phyloP scores from a whole-genome alignment of 2,329 filamentous ascomycete species.

The Monosporascus sp. region DNA sequence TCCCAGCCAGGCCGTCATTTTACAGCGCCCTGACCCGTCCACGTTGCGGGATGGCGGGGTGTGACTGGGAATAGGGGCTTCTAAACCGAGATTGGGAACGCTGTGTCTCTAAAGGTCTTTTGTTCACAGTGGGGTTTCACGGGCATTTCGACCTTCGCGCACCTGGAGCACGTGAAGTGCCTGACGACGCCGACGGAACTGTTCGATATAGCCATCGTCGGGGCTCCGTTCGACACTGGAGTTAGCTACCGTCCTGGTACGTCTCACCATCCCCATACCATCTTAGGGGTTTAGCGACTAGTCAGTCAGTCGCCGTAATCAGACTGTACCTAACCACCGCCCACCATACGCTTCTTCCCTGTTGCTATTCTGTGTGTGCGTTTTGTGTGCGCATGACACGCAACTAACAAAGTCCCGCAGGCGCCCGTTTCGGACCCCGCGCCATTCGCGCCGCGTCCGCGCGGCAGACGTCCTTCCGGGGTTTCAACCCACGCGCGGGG shows the following conservation, averaged over 20 bases:
- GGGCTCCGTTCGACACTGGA: slow-evolving; percentile 69
- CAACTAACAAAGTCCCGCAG: slow-evolving; percentile 21
- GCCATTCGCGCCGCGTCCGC: slow-evolving; percentile 81
- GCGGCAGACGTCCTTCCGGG: slow-evolving; percentile 73
- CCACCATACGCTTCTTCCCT: too few relatives aligned
- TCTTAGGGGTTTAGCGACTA: too few relatives aligned
- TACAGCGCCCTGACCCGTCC: too few relatives aligned
- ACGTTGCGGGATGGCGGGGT: too few relatives aligned
- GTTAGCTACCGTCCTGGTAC: slow-evolving; percentile 63
- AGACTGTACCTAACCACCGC: too few relatives aligned
- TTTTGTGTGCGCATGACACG: background rate
- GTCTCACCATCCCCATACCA: slow-evolving; percentile 8
- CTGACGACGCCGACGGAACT: slow-evolving; percentile 57
- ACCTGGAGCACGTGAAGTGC: slow-evolving; percentile 64
- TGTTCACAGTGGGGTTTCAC: slow-evolving; percentile 54
- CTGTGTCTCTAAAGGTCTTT: background rate
- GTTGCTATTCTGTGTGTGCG: background rate
- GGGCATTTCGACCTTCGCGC: slow-evolving; percentile 71
- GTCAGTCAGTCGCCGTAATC: too few relatives aligned
- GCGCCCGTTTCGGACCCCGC: slow-evolving; percentile 78
- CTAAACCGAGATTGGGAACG: too few relatives aligned
- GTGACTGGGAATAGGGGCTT: too few relatives aligned
- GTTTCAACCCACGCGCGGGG: slow-evolving; percentile 75
- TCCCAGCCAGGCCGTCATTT: too few relatives aligned
- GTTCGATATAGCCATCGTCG: slow-evolving; percentile 69